A percentile compares a stretch with the other conserved stretches of the same genome.
Evolutionary conservation across 1,284 basidiomycete genomes (phyloP).

Genomic region (Clitocybe nebularis): DNA sequence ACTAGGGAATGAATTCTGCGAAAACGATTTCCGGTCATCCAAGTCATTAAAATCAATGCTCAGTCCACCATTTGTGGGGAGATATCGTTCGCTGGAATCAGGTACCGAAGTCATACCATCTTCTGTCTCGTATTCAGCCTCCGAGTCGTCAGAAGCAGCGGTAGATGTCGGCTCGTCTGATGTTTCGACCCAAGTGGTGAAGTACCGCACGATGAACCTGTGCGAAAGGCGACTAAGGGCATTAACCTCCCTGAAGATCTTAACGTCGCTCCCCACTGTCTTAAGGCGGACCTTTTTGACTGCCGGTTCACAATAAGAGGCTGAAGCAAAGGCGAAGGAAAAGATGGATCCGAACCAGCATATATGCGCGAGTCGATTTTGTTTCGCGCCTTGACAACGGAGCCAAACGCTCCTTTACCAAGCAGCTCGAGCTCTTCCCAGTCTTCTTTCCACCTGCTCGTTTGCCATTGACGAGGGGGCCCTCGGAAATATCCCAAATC

Average conservation of each 20-base stretch:
- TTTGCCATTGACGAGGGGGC: slow-evolving; percentile 41
- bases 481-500: slow-evolving; percentile 56
- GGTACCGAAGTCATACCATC: slow-evolving; percentile 55
- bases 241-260: slow-evolving; percentile 90
- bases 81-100: slow-evolving; percentile 22
- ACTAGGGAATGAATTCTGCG: slow-evolving; percentile 67
- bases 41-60: slow-evolving; percentile 55
- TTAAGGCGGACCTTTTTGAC: slow-evolving; percentile 90
- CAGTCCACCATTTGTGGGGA: slow-evolving; percentile 36
- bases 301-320: slow-evolving; percentile 21
- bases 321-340: neutral
- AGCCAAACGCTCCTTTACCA: slow-evolving; percentile 90
- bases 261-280: slow-evolving; percentile 76
- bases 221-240: slow-evolving; percentile 86
- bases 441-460: slow-evolving; percentile 79
- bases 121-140: slow-evolving; percentile 30
- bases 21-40: slow-evolving; percentile 31
- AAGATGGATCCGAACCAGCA: slow-evolving; percentile 45
- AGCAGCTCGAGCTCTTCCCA: slow-evolving; percentile 80
- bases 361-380: slow-evolving; percentile 73
- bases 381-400: slow-evolving; percentile 91
- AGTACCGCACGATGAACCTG: slow-evolving; percentile 89
- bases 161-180: slow-evolving; percentile 45
- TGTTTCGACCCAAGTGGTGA: slow-evolving; percentile 79
- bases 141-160: slow-evolving; percentile 42